Percentiles rank a stretch among this genome's conserved stretches.
Evolutionary conservation across 257 asterid genomes (phyloP).

Genomic region (Paraleonurus japonicus): DNA sequence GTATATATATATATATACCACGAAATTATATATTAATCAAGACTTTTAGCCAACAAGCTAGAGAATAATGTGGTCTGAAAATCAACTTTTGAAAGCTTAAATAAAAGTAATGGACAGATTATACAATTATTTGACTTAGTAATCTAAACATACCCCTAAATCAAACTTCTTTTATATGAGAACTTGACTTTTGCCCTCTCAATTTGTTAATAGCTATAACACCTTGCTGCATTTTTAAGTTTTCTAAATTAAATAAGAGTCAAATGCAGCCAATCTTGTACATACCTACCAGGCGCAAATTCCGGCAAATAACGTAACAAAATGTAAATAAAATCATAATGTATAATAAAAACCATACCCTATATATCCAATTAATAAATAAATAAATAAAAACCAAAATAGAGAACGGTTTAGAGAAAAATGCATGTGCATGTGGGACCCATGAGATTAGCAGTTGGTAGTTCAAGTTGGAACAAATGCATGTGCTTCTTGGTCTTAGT

Average conservation of each 20-base stretch:
- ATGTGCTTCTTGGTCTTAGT: conserved; percentile 61
- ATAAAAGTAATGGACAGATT: background rate
- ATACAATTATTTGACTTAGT: conserved; percentile 11
- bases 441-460: conserved; percentile 50
- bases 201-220: conserved; percentile 10
- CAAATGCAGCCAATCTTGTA: conserved; percentile 26
- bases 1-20: too few relatives aligned
- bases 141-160: background rate
- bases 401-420: conserved; percentile 21
- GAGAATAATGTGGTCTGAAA: background rate
- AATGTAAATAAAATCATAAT: background rate
- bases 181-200: conserved; percentile 28
- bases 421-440: conserved; percentile 81
- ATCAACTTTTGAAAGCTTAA: background rate
- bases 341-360: background rate
- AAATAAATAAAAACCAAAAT: background rate
- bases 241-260: conserved; percentile 12
- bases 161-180: background rate
- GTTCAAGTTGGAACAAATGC: conserved; percentile 67
- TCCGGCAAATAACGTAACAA: conserved; percentile 24
- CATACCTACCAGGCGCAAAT: conserved; percentile 27
- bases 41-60: background rate
- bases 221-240: background rate
- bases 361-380: background rate
- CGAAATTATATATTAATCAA: background rate